Base-by-base conservation (phyloP, 345 rosid species). In the Ricinus communis region DNA sequence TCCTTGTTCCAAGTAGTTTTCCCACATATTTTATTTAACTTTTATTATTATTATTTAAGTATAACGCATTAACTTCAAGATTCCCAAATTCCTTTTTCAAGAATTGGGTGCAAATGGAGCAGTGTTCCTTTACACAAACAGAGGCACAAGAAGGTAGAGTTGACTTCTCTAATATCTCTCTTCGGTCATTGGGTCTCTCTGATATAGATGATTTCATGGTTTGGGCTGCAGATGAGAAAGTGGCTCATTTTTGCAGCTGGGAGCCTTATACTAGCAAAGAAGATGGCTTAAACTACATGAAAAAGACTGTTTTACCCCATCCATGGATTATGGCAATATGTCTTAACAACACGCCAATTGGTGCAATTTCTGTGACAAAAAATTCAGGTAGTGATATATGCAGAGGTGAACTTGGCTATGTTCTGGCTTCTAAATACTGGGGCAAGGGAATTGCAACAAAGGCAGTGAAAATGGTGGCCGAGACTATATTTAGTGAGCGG, bases 311-410 rank as follows among this genome's bases (percentile, higher is more conserved):
- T 31, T 15, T 77, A 8, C 71, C 78, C 33, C 98, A 89, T 58
- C 92, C 97, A 31, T 89, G 87, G 87, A 70, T 71, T 54, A 76
- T 59, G 73, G 96, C 97, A 4, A 87, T 93, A 8, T 89, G 93
- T 80, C 52, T 87, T 5, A 71, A 80, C 36, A 66, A 76, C 72
- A 76, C 72, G 72, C 84, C 91, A 0, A 78, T 86, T 14, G 91
- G 93, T 22, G 61, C 83, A 0, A 80, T 93, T 56, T 82, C 84
- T 0, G 88, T 86, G 66, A 80, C 87, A 1, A 71, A 77, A 25
- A 85, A 86, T 5, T 62, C 73, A 15, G 86, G 80, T 10, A 7
- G 12, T 5, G 90, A 83, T 58, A 49, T 25, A 2, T 84, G 86
- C 59, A 77, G 88, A 69, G 87, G 86, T 19, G 90, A 84, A 63